phyloP scores from a whole-genome alignment of 2,329 filamentous ascomycete species.

The Sporothrix curviconia region DNA sequence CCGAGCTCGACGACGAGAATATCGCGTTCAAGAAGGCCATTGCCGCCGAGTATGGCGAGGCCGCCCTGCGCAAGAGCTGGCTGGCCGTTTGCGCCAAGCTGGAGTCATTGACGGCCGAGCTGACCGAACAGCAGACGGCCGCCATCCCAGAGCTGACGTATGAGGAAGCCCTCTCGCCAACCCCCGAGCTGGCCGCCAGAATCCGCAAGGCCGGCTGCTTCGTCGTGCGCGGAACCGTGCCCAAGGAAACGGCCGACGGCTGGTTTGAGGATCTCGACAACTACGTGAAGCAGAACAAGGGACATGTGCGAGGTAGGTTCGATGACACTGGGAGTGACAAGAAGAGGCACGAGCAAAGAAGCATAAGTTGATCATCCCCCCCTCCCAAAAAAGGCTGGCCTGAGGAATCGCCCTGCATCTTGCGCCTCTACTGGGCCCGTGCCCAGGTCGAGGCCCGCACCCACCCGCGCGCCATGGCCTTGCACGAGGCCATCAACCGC shows the following conservation, averaged over 20 bases:
- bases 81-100: conserved; percentile 32
- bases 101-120: conserved; percentile 30
- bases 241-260: conserved; percentile 20
- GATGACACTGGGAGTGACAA: no score
- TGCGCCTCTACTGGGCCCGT: conserved; percentile 34
- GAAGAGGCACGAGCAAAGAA: no score
- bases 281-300: conserved; percentile 30
- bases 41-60: not conserved
- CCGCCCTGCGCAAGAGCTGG: conserved; percentile 26
- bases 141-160: conserved; percentile 22
- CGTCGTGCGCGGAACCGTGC: conserved; percentile 21
- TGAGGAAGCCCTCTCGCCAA: not conserved
- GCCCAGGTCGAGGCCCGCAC: conserved; percentile 33
- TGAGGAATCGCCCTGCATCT: conserved; percentile 31
- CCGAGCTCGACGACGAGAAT: not conserved
- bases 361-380: no score
- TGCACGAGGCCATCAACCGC: conserved; percentile 32
- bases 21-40: not conserved
- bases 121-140: conserved; percentile 27
- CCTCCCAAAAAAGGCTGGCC: conserved; percentile 28
- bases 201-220: conserved; percentile 15
- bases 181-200: not conserved
- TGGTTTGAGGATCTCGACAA: conserved; percentile 28
- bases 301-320: not conserved
- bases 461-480: conserved; percentile 31